These are phyloP conservation scores for Starmerella vaccinii DNA, from an alignment of 805 yeast species.

Conservation along the genomic window DNA sequence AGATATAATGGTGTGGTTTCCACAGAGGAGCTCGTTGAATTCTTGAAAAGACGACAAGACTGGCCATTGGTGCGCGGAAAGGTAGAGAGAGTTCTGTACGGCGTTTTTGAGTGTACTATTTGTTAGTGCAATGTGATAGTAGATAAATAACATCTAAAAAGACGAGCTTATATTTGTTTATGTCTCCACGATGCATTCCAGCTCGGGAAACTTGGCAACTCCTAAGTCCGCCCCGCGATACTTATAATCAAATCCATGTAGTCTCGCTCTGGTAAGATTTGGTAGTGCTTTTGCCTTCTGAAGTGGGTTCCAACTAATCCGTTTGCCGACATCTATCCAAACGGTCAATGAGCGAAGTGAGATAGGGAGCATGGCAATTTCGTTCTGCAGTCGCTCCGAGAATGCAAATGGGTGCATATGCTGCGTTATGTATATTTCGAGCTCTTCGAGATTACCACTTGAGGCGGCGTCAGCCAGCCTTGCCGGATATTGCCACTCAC, in stretches of 20 bases:
- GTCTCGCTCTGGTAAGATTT: slow-evolving; percentile 3
- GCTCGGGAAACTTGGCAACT: slow-evolving; percentile 7
- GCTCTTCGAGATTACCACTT: slow-evolving; percentile 1
- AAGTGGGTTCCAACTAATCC: slow-evolving; percentile 18
- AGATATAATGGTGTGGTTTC: slow-evolving; percentile 80
- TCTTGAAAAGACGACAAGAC: slow-evolving; percentile 77
- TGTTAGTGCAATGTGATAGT: not conserved
- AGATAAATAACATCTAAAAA: not conserved
- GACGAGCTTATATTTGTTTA: not conserved
- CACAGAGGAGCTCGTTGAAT: slow-evolving; percentile 90
- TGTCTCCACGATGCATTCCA: not conserved
- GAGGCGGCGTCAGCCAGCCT: slow-evolving; percentile 9
- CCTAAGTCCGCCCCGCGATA: not conserved
- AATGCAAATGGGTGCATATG: slow-evolving; percentile 16
- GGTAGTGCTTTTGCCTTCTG: slow-evolving; percentile 9
- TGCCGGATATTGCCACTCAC: slow-evolving; percentile 18
- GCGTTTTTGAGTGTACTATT: slow-evolving; percentile 45
- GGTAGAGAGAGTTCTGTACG: slow-evolving; percentile 93
- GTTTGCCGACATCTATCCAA: slow-evolving; percentile 6
- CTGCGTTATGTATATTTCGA: slow-evolving; percentile 1
- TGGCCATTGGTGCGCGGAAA: slow-evolving; percentile 68
- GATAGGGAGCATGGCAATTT: slow-evolving; percentile 8
- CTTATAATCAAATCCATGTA: slow-evolving; percentile 16
- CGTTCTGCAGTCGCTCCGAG: slow-evolving; percentile 15
- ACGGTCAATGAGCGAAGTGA: slow-evolving; percentile 6